These are phyloP conservation scores for Neonectria magnoliae DNA, from an alignment of 2,329 filamentous ascomycete genomes.

Conservation along the genomic window DNA sequence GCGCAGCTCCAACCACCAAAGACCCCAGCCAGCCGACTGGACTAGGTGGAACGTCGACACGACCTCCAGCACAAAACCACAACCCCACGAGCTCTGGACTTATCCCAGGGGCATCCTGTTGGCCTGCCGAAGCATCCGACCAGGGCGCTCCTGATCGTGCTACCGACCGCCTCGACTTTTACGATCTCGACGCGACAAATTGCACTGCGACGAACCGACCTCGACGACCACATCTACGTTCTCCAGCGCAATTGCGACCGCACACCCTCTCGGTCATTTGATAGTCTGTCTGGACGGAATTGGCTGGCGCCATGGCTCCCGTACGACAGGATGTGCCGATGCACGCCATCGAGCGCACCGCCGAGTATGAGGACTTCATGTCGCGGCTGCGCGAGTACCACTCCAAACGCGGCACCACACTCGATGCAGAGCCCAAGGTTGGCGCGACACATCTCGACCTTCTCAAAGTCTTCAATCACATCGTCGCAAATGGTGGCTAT, in stretches of 20 bases:
- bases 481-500: conserved; percentile 83
- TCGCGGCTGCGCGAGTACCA: conserved; percentile 78
- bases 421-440: conserved; percentile 85
- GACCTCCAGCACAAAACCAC: conserved; percentile 4
- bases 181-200: conserved; percentile 17
- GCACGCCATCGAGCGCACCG: conserved; percentile 66
- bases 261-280: neutral
- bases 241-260: conserved; percentile 9
- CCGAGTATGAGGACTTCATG: conserved; percentile 84
- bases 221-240: neutral
- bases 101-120: conserved; percentile 2
- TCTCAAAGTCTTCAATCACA: conserved; percentile 79
- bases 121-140: conserved; percentile 4
- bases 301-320: conserved; percentile 45
- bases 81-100: conserved; percentile 12
- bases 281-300: neutral
- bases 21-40: conserved; percentile 23
- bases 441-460: conserved; percentile 81
- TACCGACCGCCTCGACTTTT: neutral
- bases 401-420: conserved; percentile 78
- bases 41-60: conserved; percentile 21
- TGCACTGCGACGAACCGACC: neutral
- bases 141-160: conserved; percentile 1
- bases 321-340: conserved; percentile 50
- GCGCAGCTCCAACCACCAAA: conserved; percentile 15